Percentiles rank a stretch among this genome's conserved stretches.
phyloP scores from a whole-genome alignment of 1,284 basidiomycete species.

The Ganoderma multipileum region DNA sequence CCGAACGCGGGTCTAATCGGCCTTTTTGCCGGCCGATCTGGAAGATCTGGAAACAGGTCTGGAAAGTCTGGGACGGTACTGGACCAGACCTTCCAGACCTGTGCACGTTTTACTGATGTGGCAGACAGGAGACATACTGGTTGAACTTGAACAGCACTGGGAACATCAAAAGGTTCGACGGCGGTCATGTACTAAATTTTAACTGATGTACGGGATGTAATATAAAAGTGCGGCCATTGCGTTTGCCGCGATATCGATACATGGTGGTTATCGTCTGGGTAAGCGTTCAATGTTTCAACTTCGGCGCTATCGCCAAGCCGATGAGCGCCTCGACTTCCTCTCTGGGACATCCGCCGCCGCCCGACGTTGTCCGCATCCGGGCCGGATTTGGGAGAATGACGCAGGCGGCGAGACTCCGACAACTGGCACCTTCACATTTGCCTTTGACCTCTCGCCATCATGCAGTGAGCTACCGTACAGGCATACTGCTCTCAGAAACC shows the following conservation, averaged over 20 bases:
- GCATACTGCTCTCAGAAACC: neutral
- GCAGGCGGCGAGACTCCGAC: neutral
- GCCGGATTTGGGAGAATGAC: slow-evolving; percentile 2
- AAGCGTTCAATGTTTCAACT: neutral
- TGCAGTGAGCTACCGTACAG: neutral
- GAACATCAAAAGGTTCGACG: neutral
- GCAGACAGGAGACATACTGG: too few relatives aligned
- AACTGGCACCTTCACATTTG: neutral
- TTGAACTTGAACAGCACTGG: too few relatives aligned
- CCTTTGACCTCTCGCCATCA: neutral
- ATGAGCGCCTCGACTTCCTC: neutral
- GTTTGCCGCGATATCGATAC: neutral
- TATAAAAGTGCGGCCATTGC: too few relatives aligned
- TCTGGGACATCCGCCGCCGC: neutral
- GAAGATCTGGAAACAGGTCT: too few relatives aligned
- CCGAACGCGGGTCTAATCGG: too few relatives aligned
- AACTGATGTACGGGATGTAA: too few relatives aligned
- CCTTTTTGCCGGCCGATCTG: too few relatives aligned
- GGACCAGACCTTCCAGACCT: too few relatives aligned
- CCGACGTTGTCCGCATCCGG: neutral
- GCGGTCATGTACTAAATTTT: too few relatives aligned
- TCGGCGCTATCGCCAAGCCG: neutral
- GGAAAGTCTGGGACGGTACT: too few relatives aligned
- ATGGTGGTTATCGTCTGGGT: neutral
- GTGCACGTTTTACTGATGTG: too few relatives aligned